phyloP scores from a whole-genome alignment of 768 basidiomycete genomes.

The Roridomyces roridus region DNA sequence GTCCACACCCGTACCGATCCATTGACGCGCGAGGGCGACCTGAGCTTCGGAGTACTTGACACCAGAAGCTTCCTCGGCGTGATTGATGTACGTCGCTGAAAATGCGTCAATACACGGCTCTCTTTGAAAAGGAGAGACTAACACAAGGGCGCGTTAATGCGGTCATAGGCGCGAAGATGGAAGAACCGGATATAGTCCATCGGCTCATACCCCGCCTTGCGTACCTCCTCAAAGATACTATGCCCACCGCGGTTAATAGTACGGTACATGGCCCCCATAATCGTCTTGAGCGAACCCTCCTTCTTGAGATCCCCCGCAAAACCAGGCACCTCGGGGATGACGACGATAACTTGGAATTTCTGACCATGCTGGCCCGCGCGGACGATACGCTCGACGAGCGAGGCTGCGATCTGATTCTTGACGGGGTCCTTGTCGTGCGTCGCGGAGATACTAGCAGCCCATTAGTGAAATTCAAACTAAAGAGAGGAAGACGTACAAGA shows the following conservation, averaged over 20 bases:
- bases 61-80: conserved; percentile 77
- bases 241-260: conserved; percentile 90
- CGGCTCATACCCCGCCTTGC: conserved; percentile 81
- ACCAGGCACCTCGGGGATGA: conserved; percentile 91
- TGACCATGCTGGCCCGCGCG: conserved; percentile 70
- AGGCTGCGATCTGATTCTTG: conserved; percentile 82
- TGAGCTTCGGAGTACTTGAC: conserved; percentile 87
- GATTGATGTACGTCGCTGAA: conserved; percentile 53
- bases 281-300: conserved; percentile 69
- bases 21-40: conserved; percentile 80
- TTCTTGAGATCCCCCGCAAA: conserved; percentile 84
- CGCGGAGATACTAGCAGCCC: conserved; percentile 86
- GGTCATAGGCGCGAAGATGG: conserved; percentile 91
- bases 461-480: conserved; percentile 6
- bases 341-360: conserved; percentile 88
- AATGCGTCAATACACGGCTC: neutral
- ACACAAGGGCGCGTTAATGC: conserved; percentile 82
- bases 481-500: conserved; percentile 65
- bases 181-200: conserved; percentile 91
- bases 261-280: conserved; percentile 88
- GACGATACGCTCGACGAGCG: conserved; percentile 85
- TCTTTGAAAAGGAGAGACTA: conserved; percentile 24
- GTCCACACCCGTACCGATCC: conserved; percentile 60
- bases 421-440: conserved; percentile 70
- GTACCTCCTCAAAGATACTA: conserved; percentile 85